Conservation (phyloP, 2,329 filamentous ascomycete genomes). For the Chaetomium sp. region DNA sequence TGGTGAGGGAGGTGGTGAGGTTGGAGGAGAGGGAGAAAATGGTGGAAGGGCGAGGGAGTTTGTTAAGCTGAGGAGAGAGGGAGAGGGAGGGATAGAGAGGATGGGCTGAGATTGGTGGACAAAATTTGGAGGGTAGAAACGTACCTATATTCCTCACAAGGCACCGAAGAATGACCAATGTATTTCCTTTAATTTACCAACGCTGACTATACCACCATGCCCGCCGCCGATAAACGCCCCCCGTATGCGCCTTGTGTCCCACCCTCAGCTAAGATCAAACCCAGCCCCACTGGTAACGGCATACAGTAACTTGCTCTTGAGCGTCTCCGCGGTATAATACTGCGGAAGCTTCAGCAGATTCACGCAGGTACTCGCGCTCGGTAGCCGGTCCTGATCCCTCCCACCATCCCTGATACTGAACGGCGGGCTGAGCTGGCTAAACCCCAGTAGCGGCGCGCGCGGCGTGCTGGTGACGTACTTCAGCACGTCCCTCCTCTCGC, state of each 20-base stretch:
- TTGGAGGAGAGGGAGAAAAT: background rate
- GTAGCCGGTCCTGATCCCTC: constrained; percentile 73
- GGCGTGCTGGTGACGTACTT: constrained; percentile 97
- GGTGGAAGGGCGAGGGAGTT: background rate
- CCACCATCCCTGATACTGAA: constrained; percentile 91
- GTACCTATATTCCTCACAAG: background rate
- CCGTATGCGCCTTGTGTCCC: background rate
- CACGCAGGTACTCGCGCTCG: constrained; percentile 94
- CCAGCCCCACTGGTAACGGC: constrained; percentile 88
- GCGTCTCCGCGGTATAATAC: constrained; percentile 65
- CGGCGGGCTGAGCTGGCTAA: constrained; percentile 77
- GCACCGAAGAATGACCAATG: background rate
- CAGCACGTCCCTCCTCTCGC: constrained; percentile 79
- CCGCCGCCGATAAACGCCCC: background rate
- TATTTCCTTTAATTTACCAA: background rate
- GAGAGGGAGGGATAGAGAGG: background rate
- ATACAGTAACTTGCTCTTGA: constrained; percentile 84
- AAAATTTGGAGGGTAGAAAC: too few species aligned
- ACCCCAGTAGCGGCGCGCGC: constrained; percentile 84
- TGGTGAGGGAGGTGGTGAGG: constrained; percentile 23
- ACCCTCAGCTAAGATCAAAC: constrained; percentile 74
- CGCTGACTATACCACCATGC: background rate
- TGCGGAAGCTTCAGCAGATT: constrained; percentile 90
- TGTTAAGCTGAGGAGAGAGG: background rate
- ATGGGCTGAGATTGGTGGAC: background rate